Evolutionary conservation across 768 basidiomycete genomes (phyloP).

Genomic region (Rhizopogon roseolus): DNA sequence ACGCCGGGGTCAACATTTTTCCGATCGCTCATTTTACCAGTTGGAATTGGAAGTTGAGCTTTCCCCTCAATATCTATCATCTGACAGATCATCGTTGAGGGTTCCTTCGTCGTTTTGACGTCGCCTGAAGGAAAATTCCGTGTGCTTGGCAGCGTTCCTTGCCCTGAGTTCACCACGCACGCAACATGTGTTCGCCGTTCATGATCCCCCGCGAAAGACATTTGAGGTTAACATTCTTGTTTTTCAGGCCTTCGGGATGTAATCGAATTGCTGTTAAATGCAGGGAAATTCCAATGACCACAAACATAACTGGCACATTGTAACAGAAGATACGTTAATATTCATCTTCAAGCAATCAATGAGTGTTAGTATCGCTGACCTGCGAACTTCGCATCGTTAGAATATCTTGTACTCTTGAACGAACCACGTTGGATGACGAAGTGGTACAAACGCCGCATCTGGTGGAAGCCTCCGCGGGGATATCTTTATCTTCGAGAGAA

Average conservation of each 20-base stretch:
- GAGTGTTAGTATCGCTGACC: no score
- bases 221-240: not conserved
- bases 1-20: not conserved
- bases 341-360: not conserved
- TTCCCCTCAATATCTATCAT: not conserved
- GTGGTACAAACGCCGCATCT: not conserved
- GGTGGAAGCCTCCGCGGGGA: not conserved
- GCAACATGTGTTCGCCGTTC: not conserved
- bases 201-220: not conserved
- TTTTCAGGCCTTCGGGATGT: not conserved
- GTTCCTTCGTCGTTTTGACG: not conserved
- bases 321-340: not conserved
- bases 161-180: not conserved
- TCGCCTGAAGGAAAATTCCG: not conserved
- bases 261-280: not conserved
- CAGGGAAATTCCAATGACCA: not conserved
- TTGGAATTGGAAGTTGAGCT: not conserved
- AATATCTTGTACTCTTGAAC: not conserved
- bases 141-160: not conserved
- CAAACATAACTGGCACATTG: not conserved
- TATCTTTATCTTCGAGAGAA: no score
- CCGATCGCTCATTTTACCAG: no score
- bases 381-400: not conserved
- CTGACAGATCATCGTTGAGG: not conserved
- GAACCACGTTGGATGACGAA: not conserved